phyloP scores from a whole-genome alignment of 2,329 filamentous ascomycete species.

The Ceratocystis albifundus region DNA sequence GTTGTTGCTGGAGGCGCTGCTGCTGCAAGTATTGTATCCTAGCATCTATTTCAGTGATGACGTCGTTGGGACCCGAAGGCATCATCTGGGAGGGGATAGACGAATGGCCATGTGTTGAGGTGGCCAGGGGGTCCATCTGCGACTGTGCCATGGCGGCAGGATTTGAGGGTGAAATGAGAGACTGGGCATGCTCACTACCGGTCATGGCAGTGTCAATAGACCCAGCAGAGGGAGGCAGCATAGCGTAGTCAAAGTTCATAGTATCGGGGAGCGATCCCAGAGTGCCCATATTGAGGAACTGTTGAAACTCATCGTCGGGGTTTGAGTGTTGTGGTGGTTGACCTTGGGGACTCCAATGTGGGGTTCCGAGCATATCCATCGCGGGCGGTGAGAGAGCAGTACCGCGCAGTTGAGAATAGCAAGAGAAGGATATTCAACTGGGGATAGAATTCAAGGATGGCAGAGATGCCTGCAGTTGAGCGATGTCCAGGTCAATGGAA shows the following conservation, averaged over 20 bases:
- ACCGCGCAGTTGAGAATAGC: neutral
- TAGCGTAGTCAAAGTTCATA: slow-evolving; percentile 47
- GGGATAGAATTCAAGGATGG: too few species aligned
- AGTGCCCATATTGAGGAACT: slow-evolving; percentile 50
- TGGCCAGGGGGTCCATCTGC: slow-evolving; percentile 25
- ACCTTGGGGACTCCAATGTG: slow-evolving; percentile 45
- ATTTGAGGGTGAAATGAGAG: slow-evolving; percentile 29
- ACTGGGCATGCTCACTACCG: slow-evolving; percentile 33
- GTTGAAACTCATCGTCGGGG: slow-evolving; percentile 51
- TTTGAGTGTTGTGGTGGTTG: slow-evolving; percentile 39
- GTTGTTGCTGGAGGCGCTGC: slow-evolving; percentile 49
- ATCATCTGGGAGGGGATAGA: slow-evolving; percentile 38
- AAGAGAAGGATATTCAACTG: neutral
- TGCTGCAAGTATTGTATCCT: slow-evolving; percentile 56
- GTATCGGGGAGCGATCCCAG: slow-evolving; percentile 43
- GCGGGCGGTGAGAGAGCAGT: neutral
- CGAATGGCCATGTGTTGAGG: slow-evolving; percentile 36
- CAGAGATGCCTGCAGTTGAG: too few species aligned
- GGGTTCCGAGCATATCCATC: slow-evolving; percentile 22
- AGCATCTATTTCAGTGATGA: slow-evolving; percentile 50
- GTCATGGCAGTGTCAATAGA: slow-evolving; percentile 41
- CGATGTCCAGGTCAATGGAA: too few species aligned
- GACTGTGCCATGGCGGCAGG: slow-evolving; percentile 19
- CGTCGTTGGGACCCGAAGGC: slow-evolving; percentile 38
- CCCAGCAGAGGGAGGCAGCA: slow-evolving; percentile 31